Evolutionary conservation across 139 green algal species (phyloP).

Genomic region (Volvox africanus): DNA sequence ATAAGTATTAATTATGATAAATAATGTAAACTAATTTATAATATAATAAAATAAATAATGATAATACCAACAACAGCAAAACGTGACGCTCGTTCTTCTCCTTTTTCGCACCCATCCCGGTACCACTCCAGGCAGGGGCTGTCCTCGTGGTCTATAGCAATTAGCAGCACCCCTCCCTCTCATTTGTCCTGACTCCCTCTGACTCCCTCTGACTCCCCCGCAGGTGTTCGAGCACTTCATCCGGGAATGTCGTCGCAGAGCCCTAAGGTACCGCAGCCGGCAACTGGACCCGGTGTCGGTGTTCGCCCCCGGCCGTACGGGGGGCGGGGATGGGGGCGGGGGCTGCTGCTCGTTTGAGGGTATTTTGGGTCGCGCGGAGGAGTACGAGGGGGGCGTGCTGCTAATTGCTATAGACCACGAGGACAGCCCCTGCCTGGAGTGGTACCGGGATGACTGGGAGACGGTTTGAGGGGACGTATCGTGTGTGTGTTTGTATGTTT

Average conservation of each 20-base stretch:
- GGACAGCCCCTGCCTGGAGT: slow-evolving; percentile 4
- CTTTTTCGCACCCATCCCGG: no score
- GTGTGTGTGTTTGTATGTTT: no score
- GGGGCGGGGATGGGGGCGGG: not conserved
- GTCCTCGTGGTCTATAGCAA: slow-evolving; percentile 64
- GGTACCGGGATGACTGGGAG: slow-evolving; percentile 59
- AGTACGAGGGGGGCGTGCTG: slow-evolving; percentile 82
- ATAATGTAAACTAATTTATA: no score
- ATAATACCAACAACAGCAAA: no score
- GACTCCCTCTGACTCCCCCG: not conserved
- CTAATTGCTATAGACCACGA: slow-evolving; percentile 69
- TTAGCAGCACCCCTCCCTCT: slow-evolving; percentile 78
- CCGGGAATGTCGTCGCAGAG: slow-evolving; percentile 42
- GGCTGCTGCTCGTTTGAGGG: slow-evolving; percentile 51
- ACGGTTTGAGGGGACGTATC: no score
- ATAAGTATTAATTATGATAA: no score
- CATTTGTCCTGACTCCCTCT: slow-evolving; percentile 63
- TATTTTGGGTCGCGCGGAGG: slow-evolving; percentile 56
- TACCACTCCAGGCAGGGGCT: slow-evolving; percentile 39
- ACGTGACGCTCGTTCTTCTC: no score
- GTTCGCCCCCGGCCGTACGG: not conserved
- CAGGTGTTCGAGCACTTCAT: slow-evolving; percentile 73
- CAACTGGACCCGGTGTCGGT: not conserved
- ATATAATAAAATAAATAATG: no score
- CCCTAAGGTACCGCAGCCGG: slow-evolving; percentile 55